Percentiles rank a stretch among this genome's conserved stretches.
phyloP scores from a whole-genome alignment of 1,284 basidiomycete genomes.

The Malassezia japonica region DNA sequence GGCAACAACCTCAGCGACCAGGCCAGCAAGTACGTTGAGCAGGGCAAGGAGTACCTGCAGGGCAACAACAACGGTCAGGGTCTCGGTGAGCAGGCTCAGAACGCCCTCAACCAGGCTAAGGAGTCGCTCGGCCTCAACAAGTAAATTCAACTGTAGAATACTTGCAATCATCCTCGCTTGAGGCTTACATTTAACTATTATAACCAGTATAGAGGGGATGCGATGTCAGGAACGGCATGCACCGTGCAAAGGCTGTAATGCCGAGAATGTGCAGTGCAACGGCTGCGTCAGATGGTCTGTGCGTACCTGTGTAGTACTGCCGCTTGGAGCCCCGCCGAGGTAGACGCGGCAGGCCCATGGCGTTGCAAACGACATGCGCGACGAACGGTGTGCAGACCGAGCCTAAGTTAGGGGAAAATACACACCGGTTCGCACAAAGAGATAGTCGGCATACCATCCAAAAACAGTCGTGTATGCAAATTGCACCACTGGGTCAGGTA shows the following conservation, averaged over 20 bases:
- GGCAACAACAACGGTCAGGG: conserved; percentile 3
- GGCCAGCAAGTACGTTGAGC: conserved; percentile 2
- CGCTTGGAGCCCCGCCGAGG: background rate
- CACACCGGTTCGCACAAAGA: conserved; percentile 60
- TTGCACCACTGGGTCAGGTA: conserved; percentile 55
- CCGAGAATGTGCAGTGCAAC: background rate
- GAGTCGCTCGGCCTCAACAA: conserved; percentile 9
- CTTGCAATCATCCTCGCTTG: background rate
- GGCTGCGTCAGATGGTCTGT: background rate
- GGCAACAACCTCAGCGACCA: too few species aligned
- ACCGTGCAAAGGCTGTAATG: background rate
- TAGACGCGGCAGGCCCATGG: conserved; percentile 66
- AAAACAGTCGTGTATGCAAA: conserved; percentile 80
- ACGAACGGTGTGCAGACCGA: conserved; percentile 51
- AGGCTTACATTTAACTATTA: background rate
- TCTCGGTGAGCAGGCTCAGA: conserved; percentile 5
- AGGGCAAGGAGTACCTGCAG: conserved; percentile 11
- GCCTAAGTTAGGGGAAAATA: conserved; percentile 57
- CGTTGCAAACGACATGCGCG: conserved; percentile 78
- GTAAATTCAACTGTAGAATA: background rate
- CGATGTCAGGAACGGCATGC: background rate
- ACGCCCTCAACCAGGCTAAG: conserved; percentile 15
- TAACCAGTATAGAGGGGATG: background rate
- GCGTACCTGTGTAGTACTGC: background rate
- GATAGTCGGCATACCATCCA: conserved; percentile 74